A percentile compares a stretch with the other conserved stretches of the same genome.
Evolutionary conservation across 2,329 filamentous ascomycete species (phyloP).

Genomic region (Myriosclerotinia duriaeana): DNA sequence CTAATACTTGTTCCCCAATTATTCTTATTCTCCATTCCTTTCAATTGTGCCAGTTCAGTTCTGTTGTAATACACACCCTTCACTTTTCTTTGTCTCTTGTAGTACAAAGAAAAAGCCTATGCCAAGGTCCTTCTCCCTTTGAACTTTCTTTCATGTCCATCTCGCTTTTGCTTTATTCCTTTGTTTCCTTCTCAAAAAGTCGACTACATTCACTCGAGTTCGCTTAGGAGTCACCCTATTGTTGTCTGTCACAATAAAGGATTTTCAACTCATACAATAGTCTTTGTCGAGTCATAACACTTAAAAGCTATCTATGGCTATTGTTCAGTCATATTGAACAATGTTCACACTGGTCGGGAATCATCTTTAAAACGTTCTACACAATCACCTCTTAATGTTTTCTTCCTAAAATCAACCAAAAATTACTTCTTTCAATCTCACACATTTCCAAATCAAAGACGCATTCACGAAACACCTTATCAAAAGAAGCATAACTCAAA

Average conservation of each 20-base stretch:
- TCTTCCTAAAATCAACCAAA: not conserved
- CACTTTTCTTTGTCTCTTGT: not conserved
- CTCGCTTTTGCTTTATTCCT: conserved; percentile 10
- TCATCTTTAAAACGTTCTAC: conserved; percentile 22
- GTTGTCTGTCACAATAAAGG: conserved; percentile 8
- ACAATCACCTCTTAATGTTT: conserved; percentile 14
- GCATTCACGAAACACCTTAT: not conserved
- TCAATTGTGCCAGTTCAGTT: not conserved
- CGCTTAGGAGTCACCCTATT: conserved; percentile 15
- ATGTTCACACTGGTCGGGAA: conserved; percentile 33
- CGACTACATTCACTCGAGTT: conserved; percentile 11
- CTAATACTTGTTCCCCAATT: conserved; percentile 3
- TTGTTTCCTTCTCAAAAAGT: not conserved
- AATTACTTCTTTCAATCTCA: conserved; percentile 7
- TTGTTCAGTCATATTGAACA: conserved; percentile 28
- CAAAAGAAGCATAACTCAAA: conserved; percentile 7
- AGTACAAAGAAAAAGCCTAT: conserved; percentile 20
- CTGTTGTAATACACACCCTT: not conserved
- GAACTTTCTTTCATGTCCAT: not conserved
- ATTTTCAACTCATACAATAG: conserved; percentile 6
- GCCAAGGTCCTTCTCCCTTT: conserved; percentile 1
- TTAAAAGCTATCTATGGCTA: conserved; percentile 21
- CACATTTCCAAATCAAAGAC: not conserved
- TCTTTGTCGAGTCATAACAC: conserved; percentile 2
- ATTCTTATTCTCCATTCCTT: not conserved